A percentile compares a stretch with the other conserved stretches of the same genome.
Evolutionary conservation across 352 stramenopile genomes (phyloP).

Genomic region (Phytophthora ramorum): DNA sequence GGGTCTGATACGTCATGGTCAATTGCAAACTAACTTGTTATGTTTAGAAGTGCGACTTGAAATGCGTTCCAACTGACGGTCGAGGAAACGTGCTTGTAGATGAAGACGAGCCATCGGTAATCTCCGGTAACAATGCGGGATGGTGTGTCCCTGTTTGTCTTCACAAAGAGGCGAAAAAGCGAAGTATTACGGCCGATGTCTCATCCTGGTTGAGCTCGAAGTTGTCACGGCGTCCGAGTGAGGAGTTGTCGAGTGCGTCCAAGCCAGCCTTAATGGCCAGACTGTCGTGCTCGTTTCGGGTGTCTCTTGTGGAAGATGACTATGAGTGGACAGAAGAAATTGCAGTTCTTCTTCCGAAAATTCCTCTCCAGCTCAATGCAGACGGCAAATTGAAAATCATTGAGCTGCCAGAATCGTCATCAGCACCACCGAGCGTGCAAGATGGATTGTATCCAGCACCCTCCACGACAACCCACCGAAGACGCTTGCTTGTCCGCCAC

Average conservation of each 20-base stretch:
- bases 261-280: slow-evolving; percentile 44
- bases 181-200: slow-evolving; percentile 53
- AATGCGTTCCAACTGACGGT: slow-evolving; percentile 35
- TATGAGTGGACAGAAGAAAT: slow-evolving; percentile 66
- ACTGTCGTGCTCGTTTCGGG: slow-evolving; percentile 59
- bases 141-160: slow-evolving; percentile 61
- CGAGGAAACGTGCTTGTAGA: slow-evolving; percentile 21
- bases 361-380: slow-evolving; percentile 41
- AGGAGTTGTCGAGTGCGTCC: slow-evolving; percentile 30
- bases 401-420: slow-evolving; percentile 24
- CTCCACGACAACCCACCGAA: slow-evolving; percentile 52
- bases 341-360: slow-evolving; percentile 43
- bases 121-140: slow-evolving; percentile 34
- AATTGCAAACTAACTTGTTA: slow-evolving; percentile 16
- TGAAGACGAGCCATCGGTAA: slow-evolving; percentile 26
- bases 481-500: slow-evolving; percentile 68
- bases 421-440: slow-evolving; percentile 7
- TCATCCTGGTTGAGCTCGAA: slow-evolving; percentile 66
- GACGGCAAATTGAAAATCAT: slow-evolving; percentile 35
- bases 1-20: neutral
- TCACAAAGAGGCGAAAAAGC: slow-evolving; percentile 51
- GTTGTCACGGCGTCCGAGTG: slow-evolving; percentile 46
- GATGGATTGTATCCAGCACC: slow-evolving; percentile 49
- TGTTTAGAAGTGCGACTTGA: slow-evolving; percentile 31
- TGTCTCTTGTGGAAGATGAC: slow-evolving; percentile 39